These are phyloP conservation scores for Trichoderma erinaceum DNA, from an alignment of 495 filamentous ascomycete genomes.

Conservation along the genomic window DNA sequence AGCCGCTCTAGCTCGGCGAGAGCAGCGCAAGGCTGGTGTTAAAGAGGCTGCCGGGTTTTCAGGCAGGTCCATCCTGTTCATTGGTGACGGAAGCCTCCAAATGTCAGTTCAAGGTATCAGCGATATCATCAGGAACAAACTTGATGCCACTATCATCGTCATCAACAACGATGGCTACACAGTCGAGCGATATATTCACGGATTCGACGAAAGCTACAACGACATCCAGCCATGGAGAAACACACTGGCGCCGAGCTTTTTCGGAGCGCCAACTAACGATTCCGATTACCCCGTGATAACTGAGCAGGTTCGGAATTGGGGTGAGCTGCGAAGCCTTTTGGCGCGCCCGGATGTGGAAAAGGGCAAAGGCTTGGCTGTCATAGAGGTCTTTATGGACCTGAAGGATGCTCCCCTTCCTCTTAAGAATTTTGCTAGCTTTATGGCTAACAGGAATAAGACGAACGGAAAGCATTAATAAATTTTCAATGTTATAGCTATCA, in stretches of 20 bases:
- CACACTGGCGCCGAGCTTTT: conserved; percentile 53
- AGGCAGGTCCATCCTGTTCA: conserved; percentile 60
- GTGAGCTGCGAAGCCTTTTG: conserved; percentile 57
- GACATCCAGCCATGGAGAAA: conserved; percentile 65
- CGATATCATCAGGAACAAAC: conserved; percentile 62
- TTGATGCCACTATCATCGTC: conserved; percentile 66
- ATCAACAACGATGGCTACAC: conserved; percentile 60
- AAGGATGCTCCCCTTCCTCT: background rate
- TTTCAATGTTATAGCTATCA: no score
- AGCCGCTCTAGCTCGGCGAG: conserved; percentile 6
- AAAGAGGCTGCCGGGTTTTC: background rate
- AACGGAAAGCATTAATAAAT: background rate
- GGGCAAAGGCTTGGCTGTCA: background rate
- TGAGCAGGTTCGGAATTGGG: conserved; percentile 55
- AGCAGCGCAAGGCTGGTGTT: background rate
- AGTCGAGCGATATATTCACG: conserved; percentile 60
- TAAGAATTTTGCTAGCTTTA: background rate
- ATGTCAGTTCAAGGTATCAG: conserved; percentile 70
- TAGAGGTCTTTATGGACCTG: conserved; percentile 23
- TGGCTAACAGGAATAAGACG: background rate
- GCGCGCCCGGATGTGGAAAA: conserved; percentile 33
- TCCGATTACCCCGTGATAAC: conserved; percentile 36
- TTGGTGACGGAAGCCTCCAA: conserved; percentile 73
- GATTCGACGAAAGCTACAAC: conserved; percentile 62
- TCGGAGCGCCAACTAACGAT: conserved; percentile 44